phyloP scores from a whole-genome alignment of 2,329 filamentous ascomycete genomes.

The Penicillium thymicola region DNA sequence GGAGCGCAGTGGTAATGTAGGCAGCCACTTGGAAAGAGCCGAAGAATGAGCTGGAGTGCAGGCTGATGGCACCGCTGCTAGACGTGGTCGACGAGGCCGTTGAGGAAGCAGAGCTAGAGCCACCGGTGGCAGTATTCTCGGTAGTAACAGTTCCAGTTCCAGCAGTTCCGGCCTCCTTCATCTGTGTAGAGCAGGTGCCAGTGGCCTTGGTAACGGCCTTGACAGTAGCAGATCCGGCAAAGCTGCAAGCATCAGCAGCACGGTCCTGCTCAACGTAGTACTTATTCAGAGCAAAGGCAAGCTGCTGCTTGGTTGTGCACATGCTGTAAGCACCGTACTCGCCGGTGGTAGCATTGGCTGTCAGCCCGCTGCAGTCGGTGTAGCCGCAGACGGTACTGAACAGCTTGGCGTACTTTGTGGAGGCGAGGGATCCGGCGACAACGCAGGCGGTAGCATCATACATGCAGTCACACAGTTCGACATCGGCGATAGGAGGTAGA shows the following conservation, averaged over 20 bases:
- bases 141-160: conserved; percentile 44
- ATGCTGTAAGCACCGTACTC: conserved; percentile 47
- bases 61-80: conserved; percentile 21
- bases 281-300: conserved; percentile 44
- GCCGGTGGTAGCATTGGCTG: conserved; percentile 40
- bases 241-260: conserved; percentile 41
- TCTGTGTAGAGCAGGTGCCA: conserved; percentile 37
- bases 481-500: conserved; percentile 78
- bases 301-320: conserved; percentile 43
- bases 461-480: conserved; percentile 80
- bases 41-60: conserved; percentile 29
- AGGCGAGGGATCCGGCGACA: conserved; percentile 46
- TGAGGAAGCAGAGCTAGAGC: conserved; percentile 12
- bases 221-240: conserved; percentile 40
- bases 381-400: conserved; percentile 54
- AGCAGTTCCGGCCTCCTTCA: conserved; percentile 40
- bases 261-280: conserved; percentile 44
- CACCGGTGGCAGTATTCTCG: conserved; percentile 24
- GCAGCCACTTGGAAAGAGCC: conserved; percentile 35
- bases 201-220: conserved; percentile 35
- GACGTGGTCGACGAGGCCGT: conserved; percentile 18
- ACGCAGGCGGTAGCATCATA: conserved; percentile 66
- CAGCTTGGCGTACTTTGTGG: conserved; percentile 46
- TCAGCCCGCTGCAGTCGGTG: conserved; percentile 40
- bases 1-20: conserved; percentile 33